Evolutionary conservation across 257 asterid species (phyloP).

Genomic region (Solanum tarijense): DNA sequence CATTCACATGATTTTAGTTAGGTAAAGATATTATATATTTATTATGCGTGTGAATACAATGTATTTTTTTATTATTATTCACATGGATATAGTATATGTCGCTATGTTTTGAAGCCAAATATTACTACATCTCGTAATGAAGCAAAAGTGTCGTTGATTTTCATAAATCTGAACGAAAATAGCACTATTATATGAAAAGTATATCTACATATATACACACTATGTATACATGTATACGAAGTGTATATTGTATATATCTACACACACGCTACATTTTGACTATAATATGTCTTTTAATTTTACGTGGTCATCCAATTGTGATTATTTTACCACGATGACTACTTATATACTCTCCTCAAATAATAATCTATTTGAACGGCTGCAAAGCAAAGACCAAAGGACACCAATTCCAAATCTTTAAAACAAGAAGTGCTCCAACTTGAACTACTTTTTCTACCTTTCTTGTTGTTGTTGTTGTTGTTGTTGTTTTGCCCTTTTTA

Average conservation of each 20-base stretch:
- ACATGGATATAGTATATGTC: not conserved
- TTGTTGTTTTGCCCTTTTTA: not conserved
- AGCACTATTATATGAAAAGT: not conserved
- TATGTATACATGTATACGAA: no score
- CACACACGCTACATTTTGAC: not conserved
- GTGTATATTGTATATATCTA: no score
- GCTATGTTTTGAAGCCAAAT: not conserved
- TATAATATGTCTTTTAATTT: not conserved
- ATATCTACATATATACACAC: not conserved
- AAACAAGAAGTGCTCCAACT: not conserved
- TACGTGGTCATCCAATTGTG: not conserved
- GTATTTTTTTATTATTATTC: not conserved
- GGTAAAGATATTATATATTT: no score
- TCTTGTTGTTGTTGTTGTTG: not conserved
- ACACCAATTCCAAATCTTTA: not conserved
- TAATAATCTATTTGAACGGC: not conserved
- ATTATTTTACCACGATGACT: not conserved
- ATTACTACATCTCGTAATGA: not conserved
- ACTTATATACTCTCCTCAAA: not conserved
- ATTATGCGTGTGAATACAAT: not conserved
- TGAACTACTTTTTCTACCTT: not conserved
- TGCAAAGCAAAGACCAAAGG: not conserved
- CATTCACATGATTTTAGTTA: not conserved
- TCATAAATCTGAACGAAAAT: not conserved
- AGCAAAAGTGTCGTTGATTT: not conserved